phyloP scores from a whole-genome alignment of 371 early-diverging fungal species.

The Circinella umbellata region DNA sequence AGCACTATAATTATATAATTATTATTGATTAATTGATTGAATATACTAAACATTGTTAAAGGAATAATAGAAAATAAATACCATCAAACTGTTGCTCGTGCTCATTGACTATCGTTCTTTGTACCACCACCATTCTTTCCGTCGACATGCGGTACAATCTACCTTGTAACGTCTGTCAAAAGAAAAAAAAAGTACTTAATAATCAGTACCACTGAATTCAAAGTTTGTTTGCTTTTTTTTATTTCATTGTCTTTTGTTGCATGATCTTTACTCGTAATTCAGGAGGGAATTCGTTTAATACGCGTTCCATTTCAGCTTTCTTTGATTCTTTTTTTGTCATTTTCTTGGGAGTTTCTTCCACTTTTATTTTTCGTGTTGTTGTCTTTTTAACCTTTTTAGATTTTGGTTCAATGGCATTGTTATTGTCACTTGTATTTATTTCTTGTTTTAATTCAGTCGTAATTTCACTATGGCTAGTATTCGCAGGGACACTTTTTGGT shows the following conservation, averaged over 20 bases:
- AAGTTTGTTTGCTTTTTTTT: not conserved
- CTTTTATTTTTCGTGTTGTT: not conserved
- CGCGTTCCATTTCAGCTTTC: not conserved
- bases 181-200: constrained; percentile 24
- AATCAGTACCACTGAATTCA: too few species aligned
- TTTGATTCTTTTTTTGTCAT: not conserved
- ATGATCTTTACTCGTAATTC: not conserved
- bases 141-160: constrained; percentile 27
- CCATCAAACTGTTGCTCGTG: not conserved
- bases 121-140: not conserved
- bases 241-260: too few species aligned
- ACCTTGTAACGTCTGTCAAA: constrained; percentile 22
- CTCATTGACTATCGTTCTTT: not conserved
- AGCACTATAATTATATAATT: constrained; percentile 18
- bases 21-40: not conserved
- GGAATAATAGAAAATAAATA: too few species aligned
- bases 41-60: not conserved
- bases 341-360: not conserved
- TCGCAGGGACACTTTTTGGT: too few species aligned
- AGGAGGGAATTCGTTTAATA: not conserved
- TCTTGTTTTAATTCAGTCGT: too few species aligned
- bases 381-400: too few species aligned
- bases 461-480: too few species aligned
- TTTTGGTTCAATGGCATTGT: not conserved
- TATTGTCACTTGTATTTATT: not conserved